A percentile compares a stretch with the other conserved stretches of the same genome.
Conservation (phyloP, 2,329 filamentous ascomycete species). For the Claviceps sp. region DNA sequence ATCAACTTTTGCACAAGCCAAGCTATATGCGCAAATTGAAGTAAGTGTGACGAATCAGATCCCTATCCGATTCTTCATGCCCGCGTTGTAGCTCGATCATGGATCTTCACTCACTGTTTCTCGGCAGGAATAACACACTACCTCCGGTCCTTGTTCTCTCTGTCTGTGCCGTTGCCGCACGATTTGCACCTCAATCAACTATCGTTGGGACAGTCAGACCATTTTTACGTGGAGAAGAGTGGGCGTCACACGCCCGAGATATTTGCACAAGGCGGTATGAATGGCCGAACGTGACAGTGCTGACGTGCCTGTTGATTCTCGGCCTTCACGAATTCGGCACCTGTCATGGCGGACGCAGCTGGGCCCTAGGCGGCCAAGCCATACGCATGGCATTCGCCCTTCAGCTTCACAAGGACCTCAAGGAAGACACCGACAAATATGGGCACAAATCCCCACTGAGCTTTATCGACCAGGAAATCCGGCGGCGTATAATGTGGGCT, state of each 20-base stretch:
- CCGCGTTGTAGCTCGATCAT: not conserved
- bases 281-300: conserved; percentile 87
- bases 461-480: conserved; percentile 86
- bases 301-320: conserved; percentile 79
- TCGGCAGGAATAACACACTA: conserved; percentile 40
- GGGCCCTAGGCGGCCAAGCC: conserved; percentile 89
- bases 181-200: conserved; percentile 82
- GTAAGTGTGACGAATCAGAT: conserved; percentile 28
- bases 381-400: conserved; percentile 95
- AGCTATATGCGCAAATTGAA: conserved; percentile 85
- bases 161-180: conserved; percentile 87
- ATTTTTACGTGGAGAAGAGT: conserved; percentile 81
- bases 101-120: not conserved
- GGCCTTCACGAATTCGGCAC: conserved; percentile 94
- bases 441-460: conserved; percentile 56
- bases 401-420: conserved; percentile 82
- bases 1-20: conserved; percentile 88
- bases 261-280: conserved; percentile 84
- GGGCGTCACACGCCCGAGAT: conserved; percentile 75
- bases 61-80: not conserved
- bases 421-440: conserved; percentile 57
- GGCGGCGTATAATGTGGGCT: conserved; percentile 92
- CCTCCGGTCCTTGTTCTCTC: conserved; percentile 88
- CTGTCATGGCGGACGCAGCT: conserved; percentile 88
- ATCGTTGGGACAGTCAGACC: conserved; percentile 57